Evolutionary conservation across 116 monocot genomes (phyloP), one percentile per base, ranked within the genome.

Genomic region (Zostera marina): DNA sequence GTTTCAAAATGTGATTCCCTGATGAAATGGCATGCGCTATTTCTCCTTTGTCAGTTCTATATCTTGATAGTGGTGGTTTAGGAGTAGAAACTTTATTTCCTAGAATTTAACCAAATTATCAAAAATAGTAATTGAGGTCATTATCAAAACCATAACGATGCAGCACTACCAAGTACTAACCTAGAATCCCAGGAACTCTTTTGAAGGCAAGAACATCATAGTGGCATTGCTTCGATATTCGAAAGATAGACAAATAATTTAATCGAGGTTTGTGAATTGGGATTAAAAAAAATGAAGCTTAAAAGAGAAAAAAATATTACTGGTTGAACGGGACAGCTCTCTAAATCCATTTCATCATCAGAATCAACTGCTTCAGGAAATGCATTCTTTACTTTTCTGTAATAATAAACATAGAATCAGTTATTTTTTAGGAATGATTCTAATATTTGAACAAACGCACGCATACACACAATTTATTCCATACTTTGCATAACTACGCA

Each of bases 21-120:
- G 32, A 32, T 32, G 32, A 32, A 32, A 2, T 32, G 32, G 2
- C 4, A 32, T 32, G 32, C 5, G 32, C 32, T 32, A 32, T 32
- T 32, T 5, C 32, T 32, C 5, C 32, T 32, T 32, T 32, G 32
- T 32, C 32, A 32, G 32, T 32, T 32, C 32, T 2, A 32, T 32
- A 3, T 32, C 32, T 32, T 32, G 32, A 1, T 32, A 5, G 32
- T 32, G 64, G 58, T 53, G 45, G 14, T 62, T 75, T 78, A 7
- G 84, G 89, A 17, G 80, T 89, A 24, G 48, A 57, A 71, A 58
- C 63, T 56, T 66, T 77, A 41, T 60, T 44, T 48, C 62, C 68
- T 23, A n/a, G 16, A 62, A 32, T 32, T 32, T 32, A 32, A 32
- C 16, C 20, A 13, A 14, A 47, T 25, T 16, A 65, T 59, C 15